Evolutionary conservation across 129 eudicot species (phyloP).

Genomic region (Solidago caesia): DNA sequence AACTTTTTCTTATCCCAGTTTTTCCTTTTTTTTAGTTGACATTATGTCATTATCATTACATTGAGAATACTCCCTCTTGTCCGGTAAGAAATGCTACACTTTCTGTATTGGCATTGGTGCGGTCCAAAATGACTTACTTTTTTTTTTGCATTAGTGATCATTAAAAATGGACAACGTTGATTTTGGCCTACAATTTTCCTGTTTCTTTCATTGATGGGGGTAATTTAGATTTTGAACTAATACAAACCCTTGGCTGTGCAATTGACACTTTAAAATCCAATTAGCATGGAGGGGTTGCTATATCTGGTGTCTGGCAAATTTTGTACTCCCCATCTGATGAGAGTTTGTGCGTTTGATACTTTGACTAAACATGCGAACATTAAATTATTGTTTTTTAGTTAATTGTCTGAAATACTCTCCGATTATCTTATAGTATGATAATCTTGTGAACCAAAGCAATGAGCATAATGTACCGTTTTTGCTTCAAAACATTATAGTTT

Average conservation of each 20-base stretch:
- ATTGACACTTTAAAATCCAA: not conserved
- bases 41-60: slow-evolving; percentile 11
- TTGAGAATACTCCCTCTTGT: not conserved
- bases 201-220: not conserved
- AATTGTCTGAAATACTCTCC: not conserved
- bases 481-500: not conserved
- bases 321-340: not conserved
- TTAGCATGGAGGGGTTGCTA: not conserved
- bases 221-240: not conserved
- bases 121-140: not conserved
- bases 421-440: not conserved
- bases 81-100: not conserved
- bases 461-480: not conserved
- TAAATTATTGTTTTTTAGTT: not conserved
- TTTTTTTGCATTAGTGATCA: not conserved
- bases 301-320: not conserved
- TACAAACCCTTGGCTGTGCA: not conserved
- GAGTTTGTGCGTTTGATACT: not conserved
- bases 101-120: not conserved
- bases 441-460: not conserved
- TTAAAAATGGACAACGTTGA: not conserved
- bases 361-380: too few species aligned
- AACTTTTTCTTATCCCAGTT: not conserved
- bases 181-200: not conserved
- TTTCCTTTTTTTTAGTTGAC: not conserved